Evolutionary conservation across 106 monocot genomes (phyloP).

Genomic region (Dioscorea dumetorum): DNA sequence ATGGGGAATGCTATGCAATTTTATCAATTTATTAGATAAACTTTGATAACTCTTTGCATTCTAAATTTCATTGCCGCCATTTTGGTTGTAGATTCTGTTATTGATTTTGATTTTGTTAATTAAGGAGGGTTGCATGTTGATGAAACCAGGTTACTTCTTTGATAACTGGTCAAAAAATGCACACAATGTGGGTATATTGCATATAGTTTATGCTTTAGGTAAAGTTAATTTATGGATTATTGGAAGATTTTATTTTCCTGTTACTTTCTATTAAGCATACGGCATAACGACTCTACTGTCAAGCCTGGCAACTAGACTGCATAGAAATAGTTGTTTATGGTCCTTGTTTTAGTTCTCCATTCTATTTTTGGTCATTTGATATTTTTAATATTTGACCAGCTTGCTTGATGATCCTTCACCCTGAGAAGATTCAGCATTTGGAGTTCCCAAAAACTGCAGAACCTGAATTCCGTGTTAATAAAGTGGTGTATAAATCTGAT

Average conservation of each 20-base stretch:
- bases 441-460: constrained; percentile 43
- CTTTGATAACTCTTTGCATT: too few species aligned
- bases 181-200: neutral
- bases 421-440: constrained; percentile 49
- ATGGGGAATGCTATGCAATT: too few species aligned
- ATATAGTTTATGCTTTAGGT: too few species aligned
- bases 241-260: neutral
- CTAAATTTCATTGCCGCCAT: too few species aligned
- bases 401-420: constrained; percentile 69
- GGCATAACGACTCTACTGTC: neutral
- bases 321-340: neutral
- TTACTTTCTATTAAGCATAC: neutral
- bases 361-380: neutral
- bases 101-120: too few species aligned
- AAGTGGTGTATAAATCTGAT: constrained; percentile 58
- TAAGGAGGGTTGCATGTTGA: too few species aligned
- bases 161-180: neutral
- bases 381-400: constrained; percentile 23
- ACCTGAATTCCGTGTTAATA: constrained; percentile 33
- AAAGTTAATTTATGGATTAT: neutral
- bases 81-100: too few species aligned
- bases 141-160: too few species aligned
- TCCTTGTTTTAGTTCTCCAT: neutral
- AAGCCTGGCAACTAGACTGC: neutral
- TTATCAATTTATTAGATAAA: too few species aligned